A percentile compares a stretch with the other conserved stretches of the same genome.
These are phyloP conservation scores for Podospora pseudocomata DNA, from an alignment of 495 filamentous ascomycete species.

Conservation along the genomic window DNA sequence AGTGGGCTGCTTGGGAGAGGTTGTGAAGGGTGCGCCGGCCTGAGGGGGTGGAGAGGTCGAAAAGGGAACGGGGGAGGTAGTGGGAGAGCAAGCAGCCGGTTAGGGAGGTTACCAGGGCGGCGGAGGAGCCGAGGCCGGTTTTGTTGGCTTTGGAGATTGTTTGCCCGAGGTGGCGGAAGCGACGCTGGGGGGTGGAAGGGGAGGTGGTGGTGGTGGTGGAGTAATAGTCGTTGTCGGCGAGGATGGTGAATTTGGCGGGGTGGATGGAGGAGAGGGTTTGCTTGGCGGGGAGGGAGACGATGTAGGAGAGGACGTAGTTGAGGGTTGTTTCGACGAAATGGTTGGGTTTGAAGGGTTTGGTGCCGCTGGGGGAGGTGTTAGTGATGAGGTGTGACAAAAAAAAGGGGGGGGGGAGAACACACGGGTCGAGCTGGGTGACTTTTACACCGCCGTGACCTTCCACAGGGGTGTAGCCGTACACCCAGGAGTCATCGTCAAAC, in stretches of 20 bases:
- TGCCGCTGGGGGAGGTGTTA: conserved; percentile 24
- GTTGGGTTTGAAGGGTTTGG: conserved; percentile 51
- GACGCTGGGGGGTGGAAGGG: conserved; percentile 25
- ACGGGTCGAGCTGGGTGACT: conserved; percentile 76
- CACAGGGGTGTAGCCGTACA: conserved; percentile 68
- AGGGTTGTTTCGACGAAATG: conserved; percentile 88
- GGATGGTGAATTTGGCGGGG: conserved; percentile 73
- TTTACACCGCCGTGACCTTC: conserved; percentile 69
- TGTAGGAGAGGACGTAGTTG: conserved; percentile 82
- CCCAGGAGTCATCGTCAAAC: conserved; percentile 81
- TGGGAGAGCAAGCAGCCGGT: conserved; percentile 76
- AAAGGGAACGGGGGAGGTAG: conserved; percentile 62
- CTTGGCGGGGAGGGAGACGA: conserved; percentile 51
- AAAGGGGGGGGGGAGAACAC: conserved; percentile 35
- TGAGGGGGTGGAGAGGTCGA: conserved; percentile 43
- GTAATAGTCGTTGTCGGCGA: conserved; percentile 96
- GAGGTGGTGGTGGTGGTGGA: conserved; percentile 44
- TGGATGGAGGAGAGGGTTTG: conserved; percentile 54
- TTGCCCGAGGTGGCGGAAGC: conserved; percentile 75
- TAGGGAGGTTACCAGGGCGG: conserved; percentile 88
- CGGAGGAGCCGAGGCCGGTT: conserved; percentile 93
- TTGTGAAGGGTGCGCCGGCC: conserved; percentile 67
- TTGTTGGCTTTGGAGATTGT: conserved; percentile 80
- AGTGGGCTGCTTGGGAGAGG: conserved; percentile 88
- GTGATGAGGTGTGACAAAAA: conserved; percentile 6